A percentile compares a stretch with the other conserved stretches of the same genome.
Conservation (phyloP, 192 early-diverging fungal species). For the Umbelopsis sp. region DNA sequence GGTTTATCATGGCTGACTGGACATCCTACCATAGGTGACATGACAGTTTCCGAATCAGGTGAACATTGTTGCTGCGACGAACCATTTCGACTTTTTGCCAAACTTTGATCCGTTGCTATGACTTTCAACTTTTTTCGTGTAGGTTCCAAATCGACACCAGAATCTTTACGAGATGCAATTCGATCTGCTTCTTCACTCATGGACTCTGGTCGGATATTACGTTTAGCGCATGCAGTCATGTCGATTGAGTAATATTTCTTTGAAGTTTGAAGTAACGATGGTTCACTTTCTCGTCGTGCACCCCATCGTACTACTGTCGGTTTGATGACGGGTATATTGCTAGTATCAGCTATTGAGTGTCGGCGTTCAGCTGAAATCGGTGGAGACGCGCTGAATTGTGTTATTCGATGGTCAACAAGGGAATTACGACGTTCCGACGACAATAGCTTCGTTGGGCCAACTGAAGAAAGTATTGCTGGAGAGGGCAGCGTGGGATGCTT, state of each 20-base stretch:
- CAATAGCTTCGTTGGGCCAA: background rate
- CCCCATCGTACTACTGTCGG: constrained; percentile 34
- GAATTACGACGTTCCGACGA: constrained; percentile 9
- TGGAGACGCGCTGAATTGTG: background rate
- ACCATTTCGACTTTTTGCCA: background rate
- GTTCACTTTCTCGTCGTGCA: constrained; percentile 1
- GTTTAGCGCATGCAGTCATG: background rate
- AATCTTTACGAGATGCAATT: constrained; percentile 1
- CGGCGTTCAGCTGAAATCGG: constrained; percentile 5
- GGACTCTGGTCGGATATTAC: background rate
- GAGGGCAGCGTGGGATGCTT: background rate
- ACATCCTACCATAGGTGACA: background rate
- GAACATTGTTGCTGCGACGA: background rate
- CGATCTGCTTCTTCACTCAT: background rate
- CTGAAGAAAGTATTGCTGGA: background rate
- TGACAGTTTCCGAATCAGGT: background rate
- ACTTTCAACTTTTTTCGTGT: constrained; percentile 1
- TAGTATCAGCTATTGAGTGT: constrained; percentile 10
- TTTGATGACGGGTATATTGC: constrained; percentile 32
- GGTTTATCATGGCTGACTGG: background rate
- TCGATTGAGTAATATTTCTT: background rate
- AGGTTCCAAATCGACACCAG: constrained; percentile 1
- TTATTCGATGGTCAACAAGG: background rate
- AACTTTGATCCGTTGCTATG: constrained; percentile 10
- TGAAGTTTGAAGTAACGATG: background rate